Evolutionary conservation across 2,329 filamentous ascomycete genomes (phyloP).

Genomic region (Colletotrichum lentis): DNA sequence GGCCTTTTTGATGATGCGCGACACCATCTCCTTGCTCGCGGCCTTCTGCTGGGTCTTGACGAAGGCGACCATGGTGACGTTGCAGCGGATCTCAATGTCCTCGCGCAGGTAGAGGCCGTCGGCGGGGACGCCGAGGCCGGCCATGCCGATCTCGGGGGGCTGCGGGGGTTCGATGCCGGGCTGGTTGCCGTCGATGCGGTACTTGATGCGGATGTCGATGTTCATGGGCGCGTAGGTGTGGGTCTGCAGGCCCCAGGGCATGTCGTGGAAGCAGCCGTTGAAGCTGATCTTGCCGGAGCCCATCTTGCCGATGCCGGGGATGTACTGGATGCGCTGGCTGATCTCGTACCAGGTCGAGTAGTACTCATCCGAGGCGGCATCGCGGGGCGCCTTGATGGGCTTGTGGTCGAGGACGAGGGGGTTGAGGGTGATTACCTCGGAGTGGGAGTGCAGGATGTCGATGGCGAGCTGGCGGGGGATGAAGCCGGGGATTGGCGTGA

Average conservation of each 20-base stretch:
- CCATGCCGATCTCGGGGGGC: conserved; percentile 66
- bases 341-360: conserved; percentile 81
- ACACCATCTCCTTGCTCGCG: conserved; percentile 72
- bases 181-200: conserved; percentile 74
- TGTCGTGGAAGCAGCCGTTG: conserved; percentile 76
- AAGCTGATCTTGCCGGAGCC: conserved; percentile 73
- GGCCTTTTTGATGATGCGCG: conserved; percentile 75
- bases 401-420: conserved; percentile 72
- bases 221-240: conserved; percentile 75
- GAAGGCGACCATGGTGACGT: conserved; percentile 69
- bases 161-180: conserved; percentile 70
- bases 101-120: conserved; percentile 74
- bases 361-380: conserved; percentile 74
- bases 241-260: conserved; percentile 76
- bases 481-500: conserved; percentile 74
- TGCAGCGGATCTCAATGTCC: conserved; percentile 76
- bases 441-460: conserved; percentile 75
- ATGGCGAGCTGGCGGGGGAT: conserved; percentile 76
- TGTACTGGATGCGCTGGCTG: conserved; percentile 71
- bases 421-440: conserved; percentile 75
- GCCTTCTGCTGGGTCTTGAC: conserved; percentile 73
- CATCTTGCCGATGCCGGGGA: conserved; percentile 71
- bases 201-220: conserved; percentile 73
- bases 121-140: conserved; percentile 65
- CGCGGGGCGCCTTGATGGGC: conserved; percentile 71